Base-by-base conservation (phyloP, 257 asterid species). In the Nicotiana obtusifolia region DNA sequence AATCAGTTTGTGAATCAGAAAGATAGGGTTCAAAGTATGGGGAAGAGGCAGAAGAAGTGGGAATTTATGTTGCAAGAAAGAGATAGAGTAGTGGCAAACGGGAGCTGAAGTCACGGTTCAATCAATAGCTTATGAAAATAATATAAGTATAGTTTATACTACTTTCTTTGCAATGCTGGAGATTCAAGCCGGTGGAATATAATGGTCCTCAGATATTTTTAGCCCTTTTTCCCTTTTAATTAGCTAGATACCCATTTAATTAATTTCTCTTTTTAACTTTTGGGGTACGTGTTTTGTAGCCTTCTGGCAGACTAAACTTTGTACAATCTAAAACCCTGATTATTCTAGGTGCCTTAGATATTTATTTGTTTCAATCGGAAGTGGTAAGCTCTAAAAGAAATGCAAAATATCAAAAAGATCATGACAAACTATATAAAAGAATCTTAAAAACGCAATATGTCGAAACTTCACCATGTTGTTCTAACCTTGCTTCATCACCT, bases 161-260 rank as follows among this genome's bases (percentile, higher is more conserved):
- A 22, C 37, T 10, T 56, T 54, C 19, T 30, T 69, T 37, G 22
- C 77, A 68, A n/a, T 68, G n/a, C 1, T 53, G 10, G n/a, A 4
- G 19, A 19, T 11, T 52, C 17, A 52, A 15, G 17, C 6, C 5
- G 19, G 76, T 53, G 76, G 76, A 47, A 80, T 71, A 41, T 2
- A 41, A 8, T 8, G 69, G 81, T n/a, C 35, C 80, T 49, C 10
- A 80, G 84, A 87, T 88, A 77, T 86, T 82, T 86, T 76, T 14
- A 24, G 26, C 81, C 9, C 81, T 83, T 64, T 41, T 20, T 5
- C 60, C 77, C 7, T 19, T n/a, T 56, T 80, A 28, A 28, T 26
- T 41, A 41, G 11, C 13, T 41, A 41, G 10, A 7, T 7, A 41
- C 57, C 65, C 53, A 41, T 41, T 22, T 24, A 15, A 11, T 17